These are phyloP conservation scores for Trichoderma polysporum DNA, from an alignment of 2,329 filamentous ascomycete species.

Conservation along the genomic window DNA sequence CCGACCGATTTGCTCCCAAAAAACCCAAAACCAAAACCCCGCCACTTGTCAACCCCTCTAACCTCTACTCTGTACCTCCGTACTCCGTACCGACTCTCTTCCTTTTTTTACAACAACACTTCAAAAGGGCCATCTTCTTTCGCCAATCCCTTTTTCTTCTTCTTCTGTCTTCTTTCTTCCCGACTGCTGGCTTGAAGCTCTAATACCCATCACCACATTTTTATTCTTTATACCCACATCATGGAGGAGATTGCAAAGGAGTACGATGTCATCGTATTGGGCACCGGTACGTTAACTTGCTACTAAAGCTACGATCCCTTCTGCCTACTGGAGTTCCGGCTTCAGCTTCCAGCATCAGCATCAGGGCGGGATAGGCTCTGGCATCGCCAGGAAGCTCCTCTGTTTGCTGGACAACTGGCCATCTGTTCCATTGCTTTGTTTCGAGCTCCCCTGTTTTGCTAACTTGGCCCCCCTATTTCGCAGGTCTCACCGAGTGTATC, in stretches of 20 bases:
- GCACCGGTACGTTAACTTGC: constrained; percentile 72
- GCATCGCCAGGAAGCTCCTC: background rate
- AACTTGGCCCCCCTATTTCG: constrained; percentile 1
- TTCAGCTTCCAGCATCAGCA: background rate
- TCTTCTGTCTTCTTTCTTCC: background rate
- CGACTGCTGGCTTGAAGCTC: background rate
- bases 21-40: constrained; percentile 29
- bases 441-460: background rate
- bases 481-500: constrained; percentile 97
- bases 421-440: background rate
- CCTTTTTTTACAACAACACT: background rate
- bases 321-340: background rate
- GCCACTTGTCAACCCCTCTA: constrained; percentile 32
- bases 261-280: constrained; percentile 98
- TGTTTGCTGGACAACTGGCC: background rate
- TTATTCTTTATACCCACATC: constrained; percentile 32
- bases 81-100: background rate
- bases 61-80: background rate
- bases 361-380: background rate
- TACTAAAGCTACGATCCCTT: background rate
- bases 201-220: constrained; percentile 13
- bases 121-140: background rate
- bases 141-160: background rate
- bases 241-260: constrained; percentile 99
- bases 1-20: constrained; percentile 26